Percentiles rank a stretch among this genome's conserved stretches.
Evolutionary conservation across 768 basidiomycete species (phyloP).

Genomic region (Kwoniella mangroviensis): DNA sequence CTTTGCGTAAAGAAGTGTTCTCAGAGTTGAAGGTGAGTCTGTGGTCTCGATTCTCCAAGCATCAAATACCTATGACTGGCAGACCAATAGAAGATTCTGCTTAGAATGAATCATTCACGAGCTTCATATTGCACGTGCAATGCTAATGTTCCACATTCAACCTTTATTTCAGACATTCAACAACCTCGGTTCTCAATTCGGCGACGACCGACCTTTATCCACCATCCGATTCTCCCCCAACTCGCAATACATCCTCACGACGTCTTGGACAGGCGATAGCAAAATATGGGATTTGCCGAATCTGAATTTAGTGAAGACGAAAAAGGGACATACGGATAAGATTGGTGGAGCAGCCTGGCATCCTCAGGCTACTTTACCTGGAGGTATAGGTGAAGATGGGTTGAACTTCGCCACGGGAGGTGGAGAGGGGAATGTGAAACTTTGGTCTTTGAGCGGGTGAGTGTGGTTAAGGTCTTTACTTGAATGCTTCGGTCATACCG

Average conservation of each 20-base stretch:
- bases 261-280: constrained; percentile 92
- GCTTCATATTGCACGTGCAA: not conserved
- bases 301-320: constrained; percentile 75
- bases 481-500: constrained; percentile 8
- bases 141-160: not conserved
- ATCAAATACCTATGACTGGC: too few relatives aligned
- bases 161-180: constrained; percentile 69
- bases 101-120: not conserved
- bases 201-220: constrained; percentile 91
- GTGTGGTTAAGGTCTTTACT: constrained; percentile 33
- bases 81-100: not conserved
- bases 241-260: constrained; percentile 82
- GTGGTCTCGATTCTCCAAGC: not conserved
- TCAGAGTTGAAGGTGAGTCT: constrained; percentile 78
- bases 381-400: constrained; percentile 64
- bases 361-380: constrained; percentile 76
- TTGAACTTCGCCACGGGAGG: constrained; percentile 91
- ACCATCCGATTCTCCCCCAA: constrained; percentile 95
- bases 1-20: constrained; percentile 88
- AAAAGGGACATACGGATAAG: constrained; percentile 84
- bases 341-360: constrained; percentile 98
- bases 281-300: constrained; percentile 95
- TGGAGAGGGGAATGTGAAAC: constrained; percentile 79
- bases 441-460: constrained; percentile 88
- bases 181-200: constrained; percentile 96